Evolutionary conservation across 495 filamentous ascomycete species (phyloP).

Genomic region (Copromyces sp.): DNA sequence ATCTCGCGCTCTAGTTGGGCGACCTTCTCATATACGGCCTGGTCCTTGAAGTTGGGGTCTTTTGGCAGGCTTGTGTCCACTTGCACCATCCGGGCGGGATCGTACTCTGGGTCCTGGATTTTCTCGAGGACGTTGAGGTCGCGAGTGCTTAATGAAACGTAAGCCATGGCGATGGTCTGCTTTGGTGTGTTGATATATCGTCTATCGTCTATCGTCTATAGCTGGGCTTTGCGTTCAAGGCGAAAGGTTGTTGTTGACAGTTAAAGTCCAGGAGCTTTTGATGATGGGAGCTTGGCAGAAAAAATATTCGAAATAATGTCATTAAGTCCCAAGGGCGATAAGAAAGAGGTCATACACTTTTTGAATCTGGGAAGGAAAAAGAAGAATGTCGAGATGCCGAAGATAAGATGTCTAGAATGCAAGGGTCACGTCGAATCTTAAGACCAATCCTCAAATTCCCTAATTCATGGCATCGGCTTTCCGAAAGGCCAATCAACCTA

Average conservation of each 20-base stretch:
- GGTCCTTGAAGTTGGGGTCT: constrained; percentile 45
- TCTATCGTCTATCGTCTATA: neutral
- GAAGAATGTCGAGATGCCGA: neutral
- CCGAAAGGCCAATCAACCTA: neutral
- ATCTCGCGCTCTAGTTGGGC: constrained; percentile 35
- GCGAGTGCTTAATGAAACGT: constrained; percentile 50
- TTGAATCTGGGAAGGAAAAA: neutral
- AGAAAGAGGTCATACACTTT: neutral
- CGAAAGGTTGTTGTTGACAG: neutral
- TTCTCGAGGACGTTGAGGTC: constrained; percentile 65
- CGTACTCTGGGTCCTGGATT: constrained; percentile 70
- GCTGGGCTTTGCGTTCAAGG: neutral
- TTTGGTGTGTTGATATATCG: neutral
- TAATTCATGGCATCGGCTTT: neutral
- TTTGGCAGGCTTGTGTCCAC: constrained; percentile 50
- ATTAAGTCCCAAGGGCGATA: neutral
- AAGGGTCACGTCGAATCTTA: neutral
- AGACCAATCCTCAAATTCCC: neutral
- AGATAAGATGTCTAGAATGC: neutral
- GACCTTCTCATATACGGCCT: constrained; percentile 27
- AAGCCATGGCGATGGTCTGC: constrained; percentile 28
- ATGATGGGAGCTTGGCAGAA: neutral
- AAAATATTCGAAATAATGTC: neutral
- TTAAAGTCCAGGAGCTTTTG: neutral
- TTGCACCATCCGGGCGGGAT: constrained; percentile 40